These are phyloP conservation scores for Aspergillus indologenus DNA, from an alignment of 495 filamentous ascomycete genomes.

Conservation along the genomic window DNA sequence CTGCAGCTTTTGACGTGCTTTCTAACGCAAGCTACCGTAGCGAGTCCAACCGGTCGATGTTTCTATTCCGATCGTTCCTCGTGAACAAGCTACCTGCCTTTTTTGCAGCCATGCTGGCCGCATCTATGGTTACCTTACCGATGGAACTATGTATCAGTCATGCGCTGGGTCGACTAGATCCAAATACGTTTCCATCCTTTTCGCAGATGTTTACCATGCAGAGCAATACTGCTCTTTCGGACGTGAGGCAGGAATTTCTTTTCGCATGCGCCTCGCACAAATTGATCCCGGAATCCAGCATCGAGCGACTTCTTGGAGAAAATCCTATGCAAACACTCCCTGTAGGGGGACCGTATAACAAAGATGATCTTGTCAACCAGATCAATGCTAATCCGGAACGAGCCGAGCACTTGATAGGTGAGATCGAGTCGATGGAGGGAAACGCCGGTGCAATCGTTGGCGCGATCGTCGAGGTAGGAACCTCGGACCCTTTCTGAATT, in stretches of 20 bases:
- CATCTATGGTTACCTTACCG: conserved; percentile 63
- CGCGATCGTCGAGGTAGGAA: conserved; percentile 73
- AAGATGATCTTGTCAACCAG: conserved; percentile 70
- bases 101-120: conserved; percentile 57
- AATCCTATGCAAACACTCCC: conserved; percentile 81
- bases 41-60: conserved; percentile 67
- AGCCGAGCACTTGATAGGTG: conserved; percentile 68
- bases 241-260: conserved; percentile 86
- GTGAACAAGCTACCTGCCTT: conserved; percentile 90
- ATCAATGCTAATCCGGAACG: conserved; percentile 69
- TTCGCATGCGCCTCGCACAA: conserved; percentile 86
- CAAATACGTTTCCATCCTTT: conserved; percentile 74
- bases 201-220: conserved; percentile 78
- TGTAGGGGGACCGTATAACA: conserved; percentile 67
- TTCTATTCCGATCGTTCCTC: conserved; percentile 83
- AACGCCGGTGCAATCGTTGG: conserved; percentile 87
- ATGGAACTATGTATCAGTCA: conserved; percentile 77
- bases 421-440: conserved; percentile 90
- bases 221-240: conserved; percentile 69
- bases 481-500: no score
- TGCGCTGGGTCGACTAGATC: conserved; percentile 72
- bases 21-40: conserved; percentile 80
- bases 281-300: conserved; percentile 72
- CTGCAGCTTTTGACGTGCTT: conserved; percentile 84
- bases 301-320: conserved; percentile 79